Evolutionary conservation across 495 filamentous ascomycete genomes (phyloP).

Genomic region (Penicillium crystallinum): DNA sequence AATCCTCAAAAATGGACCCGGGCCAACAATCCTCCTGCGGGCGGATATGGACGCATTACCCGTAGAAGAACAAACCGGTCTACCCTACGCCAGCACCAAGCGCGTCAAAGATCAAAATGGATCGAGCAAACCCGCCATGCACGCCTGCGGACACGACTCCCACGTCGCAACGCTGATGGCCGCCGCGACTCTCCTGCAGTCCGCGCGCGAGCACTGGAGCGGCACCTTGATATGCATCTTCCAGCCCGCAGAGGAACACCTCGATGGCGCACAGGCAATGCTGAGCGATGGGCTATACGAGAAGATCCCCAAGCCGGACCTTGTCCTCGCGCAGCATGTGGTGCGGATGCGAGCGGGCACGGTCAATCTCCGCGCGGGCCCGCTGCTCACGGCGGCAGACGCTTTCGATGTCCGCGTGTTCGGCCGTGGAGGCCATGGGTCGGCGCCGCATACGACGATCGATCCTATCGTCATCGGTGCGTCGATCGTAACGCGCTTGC

Average conservation of each 20-base stretch:
- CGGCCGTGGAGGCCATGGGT: conserved; percentile 51
- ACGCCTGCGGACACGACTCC: conserved; percentile 65
- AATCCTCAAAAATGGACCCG: conserved; percentile 51
- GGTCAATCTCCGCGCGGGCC: conserved; percentile 26
- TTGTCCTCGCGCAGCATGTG: conserved; percentile 56
- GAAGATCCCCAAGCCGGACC: conserved; percentile 43
- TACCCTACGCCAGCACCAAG: conserved; percentile 49
- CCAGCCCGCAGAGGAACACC: conserved; percentile 56
- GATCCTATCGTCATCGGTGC: conserved; percentile 55
- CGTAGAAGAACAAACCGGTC: conserved; percentile 49
- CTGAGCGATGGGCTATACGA: conserved; percentile 57
- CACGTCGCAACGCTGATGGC: conserved; percentile 52
- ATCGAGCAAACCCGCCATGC: conserved; percentile 49
- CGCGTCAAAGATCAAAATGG: conserved; percentile 42
- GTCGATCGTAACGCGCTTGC: conserved; percentile 48
- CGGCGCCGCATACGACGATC: conserved; percentile 45
- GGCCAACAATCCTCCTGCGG: conserved; percentile 50
- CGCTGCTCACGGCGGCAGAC: conserved; percentile 37
- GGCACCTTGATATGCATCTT: conserved; percentile 56
- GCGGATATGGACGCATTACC: conserved; percentile 62
- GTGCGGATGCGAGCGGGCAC: conserved; percentile 40
- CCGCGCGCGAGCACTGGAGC: conserved; percentile 41
- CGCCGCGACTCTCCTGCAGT: conserved; percentile 39
- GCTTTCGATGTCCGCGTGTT: conserved; percentile 39
- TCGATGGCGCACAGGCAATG: conserved; percentile 55